Base-by-base conservation (phyloP, 208 protist genomes). In the Trypanosoma vivax region DNA sequence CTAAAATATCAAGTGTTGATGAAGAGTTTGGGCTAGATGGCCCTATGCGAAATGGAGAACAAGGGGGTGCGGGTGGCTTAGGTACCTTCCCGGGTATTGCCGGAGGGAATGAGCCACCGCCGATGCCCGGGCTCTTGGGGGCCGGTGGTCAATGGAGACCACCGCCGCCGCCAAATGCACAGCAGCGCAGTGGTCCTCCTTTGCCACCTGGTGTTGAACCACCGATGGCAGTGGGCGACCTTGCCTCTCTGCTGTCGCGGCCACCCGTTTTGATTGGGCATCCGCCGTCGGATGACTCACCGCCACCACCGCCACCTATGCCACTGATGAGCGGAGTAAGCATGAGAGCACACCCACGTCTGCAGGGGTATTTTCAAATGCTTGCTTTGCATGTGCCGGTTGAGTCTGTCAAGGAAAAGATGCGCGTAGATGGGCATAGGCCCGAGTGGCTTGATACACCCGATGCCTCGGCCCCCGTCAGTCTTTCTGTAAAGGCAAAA, bases 281-380 rank as follows among this genome's bases (percentile, higher is more conserved):
- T 5, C 49, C 40, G 37, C 54, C 50, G 6, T 21, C 41, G 45
- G 50, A 62, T 23, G 30, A 53, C 24, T 55, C 50, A 18, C 48
- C 33, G 13, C 60, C 50, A 21, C 54, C 54, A 14, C 69, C 69
- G 1, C 70, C 60, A 10, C 42, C 73, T n/a, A 62, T 70, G 43
- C 78, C 73, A 11, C 66, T 73, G 18, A 51, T 76, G 50, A 75
- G 5, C 34, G 58, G 11, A 34, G 69, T 63, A 18, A 58, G 42
- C 2, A 82, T 83, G 73, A 47, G 61, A 14, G 50, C 46, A 0
- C 76, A 90, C 40, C 81, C 78, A 16, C 45, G 58, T 18, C 61
- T 90, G 38, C 60, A 46, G 4, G 78, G 73, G 5, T 92, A 86
- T 43, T 92, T 82, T 54, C 65, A 80, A 35, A 66, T 92, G 66